Evolutionary conservation across 345 rosid genomes (phyloP).

Genomic region (Ceriops zippeliana): DNA sequence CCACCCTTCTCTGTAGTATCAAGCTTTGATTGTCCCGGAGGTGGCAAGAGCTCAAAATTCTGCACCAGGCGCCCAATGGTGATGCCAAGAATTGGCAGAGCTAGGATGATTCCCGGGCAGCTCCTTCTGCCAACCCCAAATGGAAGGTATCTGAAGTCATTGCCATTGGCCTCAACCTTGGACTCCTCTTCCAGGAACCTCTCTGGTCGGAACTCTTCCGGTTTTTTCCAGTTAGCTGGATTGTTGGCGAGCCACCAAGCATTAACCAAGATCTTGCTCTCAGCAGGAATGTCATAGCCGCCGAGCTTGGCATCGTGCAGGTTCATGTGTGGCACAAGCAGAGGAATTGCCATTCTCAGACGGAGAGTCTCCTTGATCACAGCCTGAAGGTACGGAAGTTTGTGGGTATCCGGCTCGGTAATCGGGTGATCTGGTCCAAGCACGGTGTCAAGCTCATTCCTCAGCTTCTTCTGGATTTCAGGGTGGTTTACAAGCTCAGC

Average conservation of each 20-base stretch:
- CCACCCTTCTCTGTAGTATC: constrained; percentile 93
- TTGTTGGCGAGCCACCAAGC: constrained; percentile 99
- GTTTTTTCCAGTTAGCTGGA: constrained; percentile 75
- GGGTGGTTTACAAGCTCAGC: constrained; percentile 97
- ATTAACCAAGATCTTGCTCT: constrained; percentile 92
- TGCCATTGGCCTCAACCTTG: constrained; percentile 90
- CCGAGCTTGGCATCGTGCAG: constrained; percentile 87
- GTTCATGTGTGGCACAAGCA: constrained; percentile 98
- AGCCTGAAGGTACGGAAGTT: constrained; percentile 90
- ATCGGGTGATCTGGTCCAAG: constrained; percentile 69
- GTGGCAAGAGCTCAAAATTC: constrained; percentile 95
- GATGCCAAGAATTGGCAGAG: constrained; percentile 86
- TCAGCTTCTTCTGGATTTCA: constrained; percentile 69
- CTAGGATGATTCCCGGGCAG: constrained; percentile 96
- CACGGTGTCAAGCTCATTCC: constrained; percentile 65
- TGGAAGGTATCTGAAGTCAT: constrained; percentile 89
- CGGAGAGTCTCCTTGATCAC: constrained; percentile 92
- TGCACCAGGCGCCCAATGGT: constrained; percentile 89
- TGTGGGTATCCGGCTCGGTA: constrained; percentile 76
- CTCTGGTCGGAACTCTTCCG: constrained; percentile 94
- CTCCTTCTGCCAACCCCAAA: constrained; percentile 98
- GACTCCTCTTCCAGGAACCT: constrained; percentile 94
- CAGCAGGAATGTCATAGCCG: constrained; percentile 85
- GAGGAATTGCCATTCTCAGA: constrained; percentile 97
- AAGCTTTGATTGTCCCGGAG: constrained; percentile 75